A percentile compares a stretch with the other conserved stretches of the same genome.
Evolutionary conservation across 2,329 filamentous ascomycete species (phyloP).

Genomic region (Fusarium lyarnte): DNA sequence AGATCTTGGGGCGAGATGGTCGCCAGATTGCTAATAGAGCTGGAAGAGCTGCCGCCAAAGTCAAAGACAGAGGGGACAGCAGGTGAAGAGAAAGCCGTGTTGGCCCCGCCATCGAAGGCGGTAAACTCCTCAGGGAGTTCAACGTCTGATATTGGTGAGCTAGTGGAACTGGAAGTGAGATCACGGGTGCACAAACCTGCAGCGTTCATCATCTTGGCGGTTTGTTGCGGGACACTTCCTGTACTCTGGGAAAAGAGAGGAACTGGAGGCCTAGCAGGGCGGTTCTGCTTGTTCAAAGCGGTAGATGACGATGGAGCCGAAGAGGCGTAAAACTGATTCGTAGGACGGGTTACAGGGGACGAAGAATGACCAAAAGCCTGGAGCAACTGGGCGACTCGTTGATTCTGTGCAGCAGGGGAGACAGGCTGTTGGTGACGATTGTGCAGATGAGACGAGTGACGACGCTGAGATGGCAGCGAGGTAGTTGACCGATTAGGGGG

Average conservation of each 20-base stretch:
- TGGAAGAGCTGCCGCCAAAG: slow-evolving; percentile 57
- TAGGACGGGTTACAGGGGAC: slow-evolving; percentile 66
- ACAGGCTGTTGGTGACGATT: slow-evolving; percentile 55
- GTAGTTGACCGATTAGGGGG: slow-evolving; percentile 51
- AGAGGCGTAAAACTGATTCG: slow-evolving; percentile 72
- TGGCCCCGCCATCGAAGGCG: slow-evolving; percentile 62
- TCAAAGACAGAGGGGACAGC: slow-evolving; percentile 63
- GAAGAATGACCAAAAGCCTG: slow-evolving; percentile 66
- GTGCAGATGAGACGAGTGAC: slow-evolving; percentile 57
- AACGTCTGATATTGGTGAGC: slow-evolving; percentile 61
- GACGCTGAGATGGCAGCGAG: slow-evolving; percentile 55
- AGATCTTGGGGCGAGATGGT: slow-evolving; percentile 90
- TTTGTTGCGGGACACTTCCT: slow-evolving; percentile 61
- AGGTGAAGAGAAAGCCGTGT: slow-evolving; percentile 64
- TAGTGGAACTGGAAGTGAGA: slow-evolving; percentile 9
- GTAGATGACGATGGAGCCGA: slow-evolving; percentile 70
- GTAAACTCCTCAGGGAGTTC: slow-evolving; percentile 68
- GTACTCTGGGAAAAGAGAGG: slow-evolving; percentile 74
- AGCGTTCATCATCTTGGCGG: slow-evolving; percentile 57
- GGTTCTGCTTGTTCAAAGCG: slow-evolving; percentile 65
- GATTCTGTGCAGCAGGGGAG: slow-evolving; percentile 60
- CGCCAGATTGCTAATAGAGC: slow-evolving; percentile 64
- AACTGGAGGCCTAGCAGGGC: slow-evolving; percentile 71
- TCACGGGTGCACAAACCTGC: slow-evolving; percentile 47
- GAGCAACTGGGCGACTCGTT: slow-evolving; percentile 68